Conservation (phyloP, 2,329 filamentous ascomycete genomes). For the Pestalotiopsis sp. region DNA sequence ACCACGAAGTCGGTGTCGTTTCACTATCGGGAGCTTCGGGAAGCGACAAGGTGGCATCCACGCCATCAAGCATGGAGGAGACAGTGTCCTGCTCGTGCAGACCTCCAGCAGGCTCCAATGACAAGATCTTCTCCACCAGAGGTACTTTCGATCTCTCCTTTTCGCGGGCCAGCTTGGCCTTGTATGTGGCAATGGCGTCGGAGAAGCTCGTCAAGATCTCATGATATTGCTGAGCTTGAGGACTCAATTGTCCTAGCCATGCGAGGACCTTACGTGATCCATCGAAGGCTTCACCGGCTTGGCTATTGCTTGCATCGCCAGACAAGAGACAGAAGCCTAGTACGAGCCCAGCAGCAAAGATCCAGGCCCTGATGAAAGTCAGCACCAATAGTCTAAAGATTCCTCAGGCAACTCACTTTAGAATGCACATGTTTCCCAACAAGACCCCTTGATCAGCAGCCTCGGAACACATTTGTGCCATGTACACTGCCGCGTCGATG, state of each 20-base stretch:
- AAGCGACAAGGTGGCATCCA: not conserved
- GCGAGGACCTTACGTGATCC: conserved; percentile 52
- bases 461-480: conserved; percentile 56
- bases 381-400: not conserved
- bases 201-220: conserved; percentile 54
- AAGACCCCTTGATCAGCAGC: conserved; percentile 46
- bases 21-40: not conserved
- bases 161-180: conserved; percentile 18
- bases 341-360: conserved; percentile 60
- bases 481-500: conserved; percentile 56
- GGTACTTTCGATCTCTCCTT: conserved; percentile 5
- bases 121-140: conserved; percentile 2
- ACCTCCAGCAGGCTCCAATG: not conserved
- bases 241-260: conserved; percentile 49
- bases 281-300: conserved; percentile 50
- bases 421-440: conserved; percentile 58
- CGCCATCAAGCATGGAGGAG: not conserved
- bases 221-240: conserved; percentile 59
- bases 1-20: conserved; percentile 1
- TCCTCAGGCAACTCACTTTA: conserved; percentile 49
- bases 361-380: conserved; percentile 42
- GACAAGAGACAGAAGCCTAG: conserved; percentile 60
- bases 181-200: conserved; percentile 45
- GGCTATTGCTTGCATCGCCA: conserved; percentile 42
- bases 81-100: not conserved